Evolutionary conservation across 1,139 yeast genomes (phyloP).

Genomic region (Debaryomyces udenii): DNA sequence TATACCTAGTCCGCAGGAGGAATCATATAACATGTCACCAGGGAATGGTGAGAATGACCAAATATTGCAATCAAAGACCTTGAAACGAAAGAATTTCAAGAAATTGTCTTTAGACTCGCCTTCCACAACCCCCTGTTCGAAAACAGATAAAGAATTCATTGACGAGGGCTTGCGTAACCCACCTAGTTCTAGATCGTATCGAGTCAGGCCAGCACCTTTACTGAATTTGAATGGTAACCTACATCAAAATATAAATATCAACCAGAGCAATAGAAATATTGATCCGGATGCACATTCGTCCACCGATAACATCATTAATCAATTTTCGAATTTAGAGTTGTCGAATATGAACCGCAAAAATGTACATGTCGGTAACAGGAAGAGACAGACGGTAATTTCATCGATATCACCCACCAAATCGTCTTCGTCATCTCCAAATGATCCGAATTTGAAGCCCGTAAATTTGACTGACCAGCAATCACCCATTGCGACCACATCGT

Average conservation of each 20-base stretch:
- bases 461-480: conserved; percentile 19
- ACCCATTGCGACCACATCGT: conserved; percentile 41
- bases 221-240: conserved; percentile 17
- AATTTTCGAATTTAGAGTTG: conserved; percentile 34
- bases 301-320: conserved; percentile 30
- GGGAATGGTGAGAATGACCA: conserved; percentile 14
- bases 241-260: conserved; percentile 16
- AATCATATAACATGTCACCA: conserved; percentile 12
- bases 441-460: conserved; percentile 11
- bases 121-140: conserved; percentile 11
- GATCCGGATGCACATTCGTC: conserved; percentile 34
- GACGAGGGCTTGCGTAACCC: conserved; percentile 17
- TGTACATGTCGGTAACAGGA: conserved; percentile 17
- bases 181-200: conserved; percentile 17
- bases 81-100: conserved; percentile 75
- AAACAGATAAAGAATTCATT: neutral
- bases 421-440: conserved; percentile 25
- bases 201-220: conserved; percentile 30
- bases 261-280: conserved; percentile 27
- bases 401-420: conserved; percentile 50
- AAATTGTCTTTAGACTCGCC: conserved; percentile 56
- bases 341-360: conserved; percentile 9
- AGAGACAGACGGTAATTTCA: conserved; percentile 48
- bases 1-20: conserved; percentile 28
- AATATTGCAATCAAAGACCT: conserved; percentile 55